Percentiles rank a stretch among this genome's conserved stretches.
Conservation (phyloP, 192 early-diverging fungal genomes). For the Backusella australiensis region DNA sequence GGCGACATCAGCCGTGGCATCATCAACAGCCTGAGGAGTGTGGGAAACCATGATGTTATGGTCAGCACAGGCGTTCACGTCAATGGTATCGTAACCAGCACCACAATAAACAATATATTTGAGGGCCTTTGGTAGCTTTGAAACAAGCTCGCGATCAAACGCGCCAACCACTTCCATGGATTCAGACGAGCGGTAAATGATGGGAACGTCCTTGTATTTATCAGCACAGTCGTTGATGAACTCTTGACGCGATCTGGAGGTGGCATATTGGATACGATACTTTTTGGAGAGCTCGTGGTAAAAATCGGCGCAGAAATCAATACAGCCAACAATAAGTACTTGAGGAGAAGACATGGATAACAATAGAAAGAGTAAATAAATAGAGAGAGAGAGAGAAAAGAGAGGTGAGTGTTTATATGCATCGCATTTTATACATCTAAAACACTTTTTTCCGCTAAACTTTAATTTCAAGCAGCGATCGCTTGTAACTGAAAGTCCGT, state of each 20-base stretch:
- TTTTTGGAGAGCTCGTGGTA: constrained; percentile 17
- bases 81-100: constrained; percentile 42
- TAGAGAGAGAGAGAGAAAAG: background rate
- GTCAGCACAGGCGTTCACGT: constrained; percentile 32
- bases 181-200: constrained; percentile 22
- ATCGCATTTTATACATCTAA: background rate
- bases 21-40: constrained; percentile 41
- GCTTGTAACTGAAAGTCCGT: no score
- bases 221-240: constrained; percentile 27
- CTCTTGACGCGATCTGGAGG: constrained; percentile 30
- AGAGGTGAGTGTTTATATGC: background rate
- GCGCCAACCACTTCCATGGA: constrained; percentile 25
- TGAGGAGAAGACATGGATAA: background rate
- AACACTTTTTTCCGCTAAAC: background rate
- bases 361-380: background rate
- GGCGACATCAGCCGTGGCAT: constrained; percentile 45
- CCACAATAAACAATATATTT: constrained; percentile 27
- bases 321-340: constrained; percentile 27
- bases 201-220: constrained; percentile 28
- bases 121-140: constrained; percentile 27
- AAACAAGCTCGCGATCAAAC: constrained; percentile 36
- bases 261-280: constrained; percentile 20
- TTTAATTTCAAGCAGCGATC: background rate
- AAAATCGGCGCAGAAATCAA: constrained; percentile 24
- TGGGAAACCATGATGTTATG: constrained; percentile 42